Base-by-base conservation (phyloP, 1,284 basidiomycete genomes). In the Melampsora americana region DNA sequence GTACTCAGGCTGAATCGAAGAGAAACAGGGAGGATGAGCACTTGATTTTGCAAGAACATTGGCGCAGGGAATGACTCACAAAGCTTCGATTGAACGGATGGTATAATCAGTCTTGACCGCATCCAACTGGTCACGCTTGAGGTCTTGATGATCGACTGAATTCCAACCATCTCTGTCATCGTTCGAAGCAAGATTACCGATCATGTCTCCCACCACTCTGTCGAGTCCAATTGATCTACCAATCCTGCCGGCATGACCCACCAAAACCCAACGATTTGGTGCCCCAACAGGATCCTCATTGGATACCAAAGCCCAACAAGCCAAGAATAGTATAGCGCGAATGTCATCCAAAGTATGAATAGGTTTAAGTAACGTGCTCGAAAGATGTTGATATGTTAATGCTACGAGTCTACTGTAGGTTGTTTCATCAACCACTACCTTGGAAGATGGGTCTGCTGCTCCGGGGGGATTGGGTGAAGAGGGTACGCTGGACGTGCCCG, bases 251-350 rank as follows among this genome's bases (percentile, higher is more conserved):
- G 73, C 73, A 68, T 75, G 73, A 18, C 73, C 73, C 46, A 75
- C 59, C 7, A 75, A 60, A n/a, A 75, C 73, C 73, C 73, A 75
- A 2, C 73, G 73, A 62, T 75, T 68, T 26, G 73, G 73, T 48
- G 65, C 56, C 12, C 73, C 66, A 56, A 28, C 64, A 14, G 71
- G 64, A 48, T 75, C 73, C 32, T 68, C 66, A 28, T 62, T 75
- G 1, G 73, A 62, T 6, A 67, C 66, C 35, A 75, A 56, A 1
- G 65, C 73, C 73, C 73, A 75, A 68, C 73, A 75, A 28, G 73
- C 50, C 28, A 75, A 30, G 32, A 75, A 75, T 23, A 75, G 62
- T 9, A 68, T 68, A 14, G 66, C 73, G n/a, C 66, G 53, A 1
- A 75, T 66, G 30, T 75, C 73, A 35, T 75, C 73, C 28, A 75